Percentiles rank a stretch among this genome's conserved stretches.
Evolutionary conservation across 2,329 filamentous ascomycete species (phyloP).

Genomic region (Magnaporthales sp.): DNA sequence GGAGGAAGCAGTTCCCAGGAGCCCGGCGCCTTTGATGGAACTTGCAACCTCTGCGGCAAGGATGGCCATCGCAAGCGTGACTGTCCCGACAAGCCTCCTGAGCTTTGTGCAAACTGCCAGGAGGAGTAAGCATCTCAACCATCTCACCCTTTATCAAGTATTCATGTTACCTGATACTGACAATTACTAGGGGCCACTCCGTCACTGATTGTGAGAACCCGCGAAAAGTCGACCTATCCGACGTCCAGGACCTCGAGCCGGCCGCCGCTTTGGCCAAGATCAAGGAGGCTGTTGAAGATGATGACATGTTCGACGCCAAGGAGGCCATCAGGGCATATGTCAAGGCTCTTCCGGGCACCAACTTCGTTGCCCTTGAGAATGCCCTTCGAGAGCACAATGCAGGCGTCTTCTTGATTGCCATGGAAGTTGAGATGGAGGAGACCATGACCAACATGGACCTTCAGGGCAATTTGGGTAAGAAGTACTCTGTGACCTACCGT

Average conservation of each 20-base stretch:
- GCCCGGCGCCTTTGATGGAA: conserved; percentile 21
- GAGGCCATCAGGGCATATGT: conserved; percentile 50
- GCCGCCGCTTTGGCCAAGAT: conserved; percentile 54
- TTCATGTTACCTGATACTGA: neutral
- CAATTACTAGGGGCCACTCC: conserved; percentile 38
- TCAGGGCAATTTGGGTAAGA: conserved; percentile 58
- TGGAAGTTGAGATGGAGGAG: conserved; percentile 38
- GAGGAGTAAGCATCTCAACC: conserved; percentile 34
- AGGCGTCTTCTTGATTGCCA: conserved; percentile 51
- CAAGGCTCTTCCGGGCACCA: conserved; percentile 49
- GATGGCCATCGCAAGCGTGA: conserved; percentile 43
- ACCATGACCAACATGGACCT: conserved; percentile 62
- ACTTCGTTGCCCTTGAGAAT: conserved; percentile 52
- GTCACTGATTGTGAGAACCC: conserved; percentile 48
- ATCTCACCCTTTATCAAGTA: neutral
- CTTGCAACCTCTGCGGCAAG: conserved; percentile 32
- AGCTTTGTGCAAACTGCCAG: conserved; percentile 50
- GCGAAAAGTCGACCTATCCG: conserved; percentile 46
- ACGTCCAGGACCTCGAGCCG: conserved; percentile 36
- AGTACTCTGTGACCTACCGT: conserved; percentile 55
- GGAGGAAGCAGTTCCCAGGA: conserved; percentile 48
- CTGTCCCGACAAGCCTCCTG: conserved; percentile 31
- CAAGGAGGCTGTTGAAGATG: conserved; percentile 37
- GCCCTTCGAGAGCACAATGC: conserved; percentile 47
- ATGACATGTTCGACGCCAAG: conserved; percentile 56